Conservation (phyloP, 805 yeast species). For the Candida maris region DNA sequence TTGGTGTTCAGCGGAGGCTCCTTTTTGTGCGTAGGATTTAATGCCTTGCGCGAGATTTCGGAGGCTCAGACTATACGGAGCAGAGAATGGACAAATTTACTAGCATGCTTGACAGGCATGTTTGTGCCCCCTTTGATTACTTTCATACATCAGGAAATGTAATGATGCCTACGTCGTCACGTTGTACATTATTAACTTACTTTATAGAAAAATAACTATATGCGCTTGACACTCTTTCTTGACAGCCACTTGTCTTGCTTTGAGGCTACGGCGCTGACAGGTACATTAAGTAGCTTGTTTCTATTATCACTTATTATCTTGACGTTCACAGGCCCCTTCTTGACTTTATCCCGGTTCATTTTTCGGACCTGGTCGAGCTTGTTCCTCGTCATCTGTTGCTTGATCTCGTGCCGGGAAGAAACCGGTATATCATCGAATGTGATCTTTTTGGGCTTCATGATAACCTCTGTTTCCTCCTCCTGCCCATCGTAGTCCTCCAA, state of each 20-base stretch:
- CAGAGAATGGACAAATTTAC: constrained; percentile 12
- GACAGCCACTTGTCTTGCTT: constrained; percentile 27
- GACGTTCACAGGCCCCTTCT: constrained; percentile 42
- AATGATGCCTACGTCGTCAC: not conserved
- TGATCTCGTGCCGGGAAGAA: constrained; percentile 6
- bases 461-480: constrained; percentile 5
- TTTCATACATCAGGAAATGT: constrained; percentile 21
- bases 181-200: constrained; percentile 1
- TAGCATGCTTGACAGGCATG: constrained; percentile 27
- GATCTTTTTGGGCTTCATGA: constrained; percentile 28
- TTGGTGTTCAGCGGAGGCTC: constrained; percentile 69
- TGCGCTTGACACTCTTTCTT: constrained; percentile 24
- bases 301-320: constrained; percentile 25
- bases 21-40: constrained; percentile 66
- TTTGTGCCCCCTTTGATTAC: constrained; percentile 25
- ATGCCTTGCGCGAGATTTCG: constrained; percentile 50
- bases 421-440: constrained; percentile 30
- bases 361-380: constrained; percentile 31
- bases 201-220: constrained; percentile 3
- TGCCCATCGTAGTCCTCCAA: constrained; percentile 29
- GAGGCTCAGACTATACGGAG: constrained; percentile 1
- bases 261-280: constrained; percentile 19
- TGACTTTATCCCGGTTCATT: constrained; percentile 26
- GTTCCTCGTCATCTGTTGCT: constrained; percentile 15
- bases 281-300: constrained; percentile 18